Percentiles rank a stretch among this genome's conserved stretches.
Conservation (phyloP, 2,329 filamentous ascomycete species). For the Neopestalotiopsis sp. region DNA sequence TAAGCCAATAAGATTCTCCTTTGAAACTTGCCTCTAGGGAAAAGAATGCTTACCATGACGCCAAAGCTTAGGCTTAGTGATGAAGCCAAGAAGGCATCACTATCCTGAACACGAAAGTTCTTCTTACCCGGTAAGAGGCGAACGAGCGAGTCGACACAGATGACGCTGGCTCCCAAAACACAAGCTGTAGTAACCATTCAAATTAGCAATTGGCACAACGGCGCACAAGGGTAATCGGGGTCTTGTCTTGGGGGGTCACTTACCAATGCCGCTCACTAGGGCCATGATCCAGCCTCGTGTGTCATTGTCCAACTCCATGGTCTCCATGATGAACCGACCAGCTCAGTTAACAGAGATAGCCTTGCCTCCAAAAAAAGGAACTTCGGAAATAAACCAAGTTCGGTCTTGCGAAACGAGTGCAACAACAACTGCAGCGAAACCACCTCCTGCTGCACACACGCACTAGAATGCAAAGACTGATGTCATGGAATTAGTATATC, state of each 20-base stretch:
- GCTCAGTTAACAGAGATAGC: background rate
- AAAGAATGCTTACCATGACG: conserved; percentile 76
- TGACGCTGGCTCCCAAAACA: conserved; percentile 78
- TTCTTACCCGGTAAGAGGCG: conserved; percentile 74
- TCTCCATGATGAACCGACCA: conserved; percentile 43
- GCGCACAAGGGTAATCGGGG: background rate
- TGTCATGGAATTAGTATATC: background rate
- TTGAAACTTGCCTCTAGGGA: background rate
- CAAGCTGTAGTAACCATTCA: conserved; percentile 50
- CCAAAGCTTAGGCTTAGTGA: conserved; percentile 94
- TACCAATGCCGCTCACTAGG: conserved; percentile 77
- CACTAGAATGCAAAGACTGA: background rate
- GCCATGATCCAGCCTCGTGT: conserved; percentile 93
- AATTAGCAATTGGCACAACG: conserved; percentile 19
- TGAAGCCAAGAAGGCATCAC: conserved; percentile 83
- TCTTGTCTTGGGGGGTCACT: conserved; percentile 34
- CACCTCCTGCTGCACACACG: conserved; percentile 6
- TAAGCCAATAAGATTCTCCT: background rate
- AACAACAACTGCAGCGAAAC: background rate
- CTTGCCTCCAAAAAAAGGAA: background rate
- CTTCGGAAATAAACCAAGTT: background rate
- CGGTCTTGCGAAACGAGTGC: background rate
- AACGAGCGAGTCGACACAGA: conserved; percentile 83
- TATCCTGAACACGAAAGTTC: conserved; percentile 87
- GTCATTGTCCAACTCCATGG: conserved; percentile 70